A percentile compares a stretch with the other conserved stretches of the same genome.
phyloP scores from a whole-genome alignment of 192 early-diverging fungal species.

The Dispira simplex region DNA sequence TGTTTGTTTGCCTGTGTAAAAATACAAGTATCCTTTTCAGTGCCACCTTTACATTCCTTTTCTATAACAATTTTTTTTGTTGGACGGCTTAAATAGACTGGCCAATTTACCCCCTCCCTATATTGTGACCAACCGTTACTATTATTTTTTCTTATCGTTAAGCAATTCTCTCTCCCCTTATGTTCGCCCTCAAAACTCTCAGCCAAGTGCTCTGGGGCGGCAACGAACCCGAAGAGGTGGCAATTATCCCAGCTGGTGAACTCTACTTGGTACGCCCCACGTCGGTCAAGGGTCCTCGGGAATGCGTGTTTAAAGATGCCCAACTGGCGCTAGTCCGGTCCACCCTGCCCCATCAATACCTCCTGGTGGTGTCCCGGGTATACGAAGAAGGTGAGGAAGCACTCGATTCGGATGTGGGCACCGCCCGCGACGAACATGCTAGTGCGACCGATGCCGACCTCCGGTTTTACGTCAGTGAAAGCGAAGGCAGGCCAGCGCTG shows the following conservation, averaged over 20 bases:
- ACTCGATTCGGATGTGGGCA: conserved; percentile 13
- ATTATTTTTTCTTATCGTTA: neutral
- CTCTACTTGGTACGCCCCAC: conserved; percentile 39
- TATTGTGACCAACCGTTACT: too few relatives aligned
- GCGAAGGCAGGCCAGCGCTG: conserved; percentile 23
- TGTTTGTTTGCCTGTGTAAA: too few relatives aligned
- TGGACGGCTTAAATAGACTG: too few relatives aligned
- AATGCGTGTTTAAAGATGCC: conserved; percentile 51
- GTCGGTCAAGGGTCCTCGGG: conserved; percentile 22
- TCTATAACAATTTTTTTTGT: too few relatives aligned
- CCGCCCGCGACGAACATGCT: conserved; percentile 43
- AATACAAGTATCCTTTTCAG: too few relatives aligned
- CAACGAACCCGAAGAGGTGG: conserved; percentile 29
- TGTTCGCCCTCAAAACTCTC: conserved; percentile 52
- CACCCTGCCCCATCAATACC: conserved; percentile 41
- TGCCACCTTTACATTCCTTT: too few relatives aligned
- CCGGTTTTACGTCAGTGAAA: conserved; percentile 24
- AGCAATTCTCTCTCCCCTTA: conserved; percentile 12
- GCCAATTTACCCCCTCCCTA: too few relatives aligned
- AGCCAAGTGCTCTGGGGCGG: conserved; percentile 51
- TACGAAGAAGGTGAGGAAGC: conserved; percentile 65
- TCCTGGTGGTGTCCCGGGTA: conserved; percentile 56
- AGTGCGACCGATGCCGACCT: conserved; percentile 51
- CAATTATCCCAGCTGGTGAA: conserved; percentile 44
- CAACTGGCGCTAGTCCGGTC: conserved; percentile 53